Base-by-base conservation (phyloP, 768 basidiomycete species). In the Leucocoprinus leucothites region DNA sequence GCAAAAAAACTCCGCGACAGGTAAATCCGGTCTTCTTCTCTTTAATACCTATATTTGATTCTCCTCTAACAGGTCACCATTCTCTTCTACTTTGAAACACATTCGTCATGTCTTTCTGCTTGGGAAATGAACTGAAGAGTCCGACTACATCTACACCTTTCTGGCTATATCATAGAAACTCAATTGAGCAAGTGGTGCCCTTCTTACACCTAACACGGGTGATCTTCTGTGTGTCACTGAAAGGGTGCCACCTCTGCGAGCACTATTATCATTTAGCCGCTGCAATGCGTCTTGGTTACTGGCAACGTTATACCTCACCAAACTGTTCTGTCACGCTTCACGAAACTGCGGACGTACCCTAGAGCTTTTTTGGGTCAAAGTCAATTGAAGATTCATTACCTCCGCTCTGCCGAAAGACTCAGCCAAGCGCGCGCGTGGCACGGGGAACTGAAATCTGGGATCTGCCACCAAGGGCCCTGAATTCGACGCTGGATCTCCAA, bases 371-470 rank as follows among this genome's bases (percentile, higher is more conserved):
- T 16, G 13, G 54, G 9, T 34, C 52, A 55, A 47, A 55, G 38
- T 31, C 46, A 55, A 48, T 48, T 35, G 46, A 42, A 34, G 7
- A 41, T 34, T 24, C 41, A 48, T 48, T 42, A 34, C 38, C 54
- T 48, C 44, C 21, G 24, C 34, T 55, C 46, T 55, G 14, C 54
- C 54, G 38, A 24, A 53, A 46, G 41, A 46, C 41, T 43, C 54
- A 21, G 21, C 54, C 47, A 54, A 31, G 36, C 53, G 53, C 34
- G 14, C 52, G 46, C 16, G 47, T 42, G 34, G 38, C 38, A 49
- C 47, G 54, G 40, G 26, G 54, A 48, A 42, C 25, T 42, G 28
- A 14, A 36, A 55, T 55, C 54, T 55, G 40, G 34, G 54, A 55
- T 55, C 54, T 55, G n/a, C 38, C 45, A n/a, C 9, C 40, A 19